Conservation (phyloP, 371 early-diverging fungal species). For the Apophysomyces variabilis region DNA sequence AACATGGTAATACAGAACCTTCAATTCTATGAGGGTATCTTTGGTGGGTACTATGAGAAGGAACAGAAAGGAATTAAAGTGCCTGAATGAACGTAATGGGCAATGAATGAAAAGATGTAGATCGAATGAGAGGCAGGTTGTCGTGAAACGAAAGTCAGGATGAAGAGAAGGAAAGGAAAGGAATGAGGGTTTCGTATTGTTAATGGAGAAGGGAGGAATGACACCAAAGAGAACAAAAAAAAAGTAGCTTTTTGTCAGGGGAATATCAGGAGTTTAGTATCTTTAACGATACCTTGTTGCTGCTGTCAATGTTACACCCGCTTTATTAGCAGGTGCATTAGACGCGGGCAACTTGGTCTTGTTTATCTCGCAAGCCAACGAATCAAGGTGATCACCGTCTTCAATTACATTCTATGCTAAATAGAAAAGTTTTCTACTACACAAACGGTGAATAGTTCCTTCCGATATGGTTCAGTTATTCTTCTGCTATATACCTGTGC, state of each 20-base stretch:
- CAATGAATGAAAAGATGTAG: conserved; percentile 4
- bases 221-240: not conserved
- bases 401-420: not conserved
- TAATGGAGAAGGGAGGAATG: not conserved
- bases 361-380: not conserved
- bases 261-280: conserved; percentile 10
- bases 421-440: not conserved
- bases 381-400: not conserved
- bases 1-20: conserved; percentile 3
- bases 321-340: conserved; percentile 10
- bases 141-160: conserved; percentile 2
- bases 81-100: conserved; percentile 10
- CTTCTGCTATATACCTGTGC: not conserved
- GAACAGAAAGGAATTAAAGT: not conserved
- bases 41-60: not conserved
- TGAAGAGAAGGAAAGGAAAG: conserved; percentile 2
- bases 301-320: conserved; percentile 11
- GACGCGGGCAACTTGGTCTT: not conserved
- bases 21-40: conserved; percentile 9
- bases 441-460: no score
- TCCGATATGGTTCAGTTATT: not conserved
- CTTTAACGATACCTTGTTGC: conserved; percentile 3
- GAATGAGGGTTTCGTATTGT: not conserved
- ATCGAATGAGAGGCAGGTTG: conserved; percentile 3
- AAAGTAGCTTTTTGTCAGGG: conserved; percentile 7